Base-by-base conservation (phyloP, 2,329 filamentous ascomycete genomes). In the Bipolaris oryzae region DNA sequence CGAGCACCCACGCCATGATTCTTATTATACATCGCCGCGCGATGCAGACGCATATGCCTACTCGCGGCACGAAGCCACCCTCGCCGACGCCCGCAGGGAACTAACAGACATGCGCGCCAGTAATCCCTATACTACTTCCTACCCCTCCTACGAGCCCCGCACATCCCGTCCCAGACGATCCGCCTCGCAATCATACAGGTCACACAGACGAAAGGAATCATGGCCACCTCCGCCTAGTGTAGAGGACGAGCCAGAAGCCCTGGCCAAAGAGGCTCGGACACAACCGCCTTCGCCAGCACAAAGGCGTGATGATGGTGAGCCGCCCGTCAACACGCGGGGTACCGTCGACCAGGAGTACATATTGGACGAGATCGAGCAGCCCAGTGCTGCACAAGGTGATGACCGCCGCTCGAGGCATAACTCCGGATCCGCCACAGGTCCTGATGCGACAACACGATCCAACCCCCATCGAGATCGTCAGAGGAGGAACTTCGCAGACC, bases 291-390 rank as follows among this genome's bases (percentile, higher is more conserved):
- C 55, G 31, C 42, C 52, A 35, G 64, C 62, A 63, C 48, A 72
- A 35, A 64, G 63, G 63, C 47, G 72, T 64, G 41, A 67, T 62
- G 51, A 80, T 78, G 54, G 70, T 52, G 87, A 81, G 47, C 82
- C 83, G 58, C 84, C 84, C 50, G 89, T 89, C 33, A 83, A 84
- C 11, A 82, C 83, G 55, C 84, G 84, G 54, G 90, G 90, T 37
- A 83, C 84, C 5, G 75, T 88, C 55, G 88, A 92, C 50, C 90
- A 93, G 68, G 77, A 87, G 23, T 87, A 86, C 11, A 79, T 92
- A 46, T 79, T 93, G 21, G 76, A 88, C 53, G 86, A 89, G 53
- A 84, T 89, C 13, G 74, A 79, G 43, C 72, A 71, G 34, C 72
- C 74, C 53, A 50, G 35, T 16, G 35, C 44, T 28, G 50, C 55